These are phyloP conservation scores for Ambrosia artemisiifolia DNA, from an alignment of 129 eudicot genomes.

Conservation along the genomic window DNA sequence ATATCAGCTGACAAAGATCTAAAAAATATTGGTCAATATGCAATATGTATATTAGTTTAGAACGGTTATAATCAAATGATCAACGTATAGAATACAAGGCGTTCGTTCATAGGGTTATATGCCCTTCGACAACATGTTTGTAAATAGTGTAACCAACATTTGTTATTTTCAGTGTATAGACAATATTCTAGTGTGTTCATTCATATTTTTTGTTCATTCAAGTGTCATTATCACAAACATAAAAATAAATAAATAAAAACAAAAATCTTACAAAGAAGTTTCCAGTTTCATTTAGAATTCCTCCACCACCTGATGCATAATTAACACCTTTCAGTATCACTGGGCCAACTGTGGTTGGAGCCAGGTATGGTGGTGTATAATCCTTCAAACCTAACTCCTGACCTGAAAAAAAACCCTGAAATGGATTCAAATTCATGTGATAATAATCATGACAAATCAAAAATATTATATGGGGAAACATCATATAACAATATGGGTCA, in stretches of 20 bases:
- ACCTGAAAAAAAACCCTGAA: conserved; percentile 30
- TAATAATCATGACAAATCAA: background rate
- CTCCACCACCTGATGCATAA: conserved; percentile 96
- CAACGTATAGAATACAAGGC: too few relatives aligned
- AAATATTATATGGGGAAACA: background rate
- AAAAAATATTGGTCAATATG: too few relatives aligned
- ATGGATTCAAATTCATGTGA: background rate
- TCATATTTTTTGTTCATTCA: too few relatives aligned
- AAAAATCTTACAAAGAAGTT: background rate
- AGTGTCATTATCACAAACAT: too few relatives aligned
- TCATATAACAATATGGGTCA: background rate
- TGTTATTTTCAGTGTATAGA: too few relatives aligned
- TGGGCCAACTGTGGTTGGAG: conserved; percentile 66
- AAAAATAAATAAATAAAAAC: too few relatives aligned
- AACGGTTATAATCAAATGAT: too few relatives aligned
- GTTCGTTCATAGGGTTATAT: too few relatives aligned
- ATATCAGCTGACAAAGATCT: conserved; percentile 16
- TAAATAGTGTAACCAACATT: too few relatives aligned
- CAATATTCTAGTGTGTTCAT: too few relatives aligned
- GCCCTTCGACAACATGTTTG: too few relatives aligned
- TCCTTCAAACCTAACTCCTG: conserved; percentile 48
- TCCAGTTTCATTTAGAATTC: conserved; percentile 72
- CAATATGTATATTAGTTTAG: too few relatives aligned
- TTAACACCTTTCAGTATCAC: conserved; percentile 65
- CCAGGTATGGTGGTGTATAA: conserved; percentile 72